Base-by-base conservation (phyloP, 169 alveolate genomes). In the Theileria orientalis region DNA sequence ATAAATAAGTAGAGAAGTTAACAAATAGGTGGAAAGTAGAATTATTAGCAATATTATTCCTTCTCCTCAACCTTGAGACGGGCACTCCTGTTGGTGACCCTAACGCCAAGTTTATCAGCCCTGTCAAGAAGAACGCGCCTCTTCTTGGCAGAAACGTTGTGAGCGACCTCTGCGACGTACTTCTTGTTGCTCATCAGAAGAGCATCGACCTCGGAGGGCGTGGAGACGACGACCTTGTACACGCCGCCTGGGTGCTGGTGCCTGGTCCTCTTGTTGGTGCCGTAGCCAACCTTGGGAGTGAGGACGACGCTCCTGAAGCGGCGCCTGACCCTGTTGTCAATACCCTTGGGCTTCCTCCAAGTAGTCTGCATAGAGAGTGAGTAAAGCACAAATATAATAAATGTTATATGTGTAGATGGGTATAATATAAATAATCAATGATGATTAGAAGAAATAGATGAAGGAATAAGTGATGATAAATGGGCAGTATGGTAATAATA, bases 291-390 rank as follows among this genome's bases (percentile, higher is more conserved):
- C 90, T 93, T 95, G 75, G 99, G 99, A 92, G 92, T 93, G 44
- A 91, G 86, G 72, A 90, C 95, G 67, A 95, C 92, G 72, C 99
- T 98, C 91, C 92, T 94, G 93, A 94, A 97, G 80, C 95, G 92
- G 66, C 99, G 92, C 76, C 99, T 95, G 47, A 94, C 98, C 62
- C 98, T 94, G 61, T 96, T 93, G 82, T 96, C 99, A 59, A 96
- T 96, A 90, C 99, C 99, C 91, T 94, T 93, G 67, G 99, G 99
- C 90, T 96, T 95, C 87, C 99, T 93, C 99, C 99, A 97, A 72
- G 93, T 88, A 29, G 90, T 85, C 95, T 91, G 71, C 74, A 47
- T 25, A 23, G 21, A n/a, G 63, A 51, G 35, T 23, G 47, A 11
- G 9, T 5, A 7, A 7, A 37, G 44, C 44, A 37, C 9, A 37